Evolutionary conservation across 1,139 yeast species (phyloP).

Genomic region (Blastobotrys arbuscula): DNA sequence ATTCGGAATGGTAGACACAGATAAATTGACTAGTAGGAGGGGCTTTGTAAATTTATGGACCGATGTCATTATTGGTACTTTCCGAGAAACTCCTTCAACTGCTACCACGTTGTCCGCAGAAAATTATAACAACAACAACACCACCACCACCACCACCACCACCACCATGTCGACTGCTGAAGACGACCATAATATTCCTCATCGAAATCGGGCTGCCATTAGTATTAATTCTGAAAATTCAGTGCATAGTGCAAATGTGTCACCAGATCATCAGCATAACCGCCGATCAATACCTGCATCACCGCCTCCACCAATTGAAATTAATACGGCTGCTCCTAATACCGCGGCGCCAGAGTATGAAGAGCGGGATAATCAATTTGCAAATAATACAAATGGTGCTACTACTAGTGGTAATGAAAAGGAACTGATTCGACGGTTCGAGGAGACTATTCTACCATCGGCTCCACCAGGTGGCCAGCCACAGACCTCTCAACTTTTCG

Average conservation of each 20-base stretch:
- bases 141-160: not conserved
- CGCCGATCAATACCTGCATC: not conserved
- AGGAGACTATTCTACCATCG: constrained; percentile 56
- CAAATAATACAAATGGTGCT: not conserved
- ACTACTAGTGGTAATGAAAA: constrained; percentile 39
- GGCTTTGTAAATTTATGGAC: constrained; percentile 75
- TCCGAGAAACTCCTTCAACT: constrained; percentile 33
- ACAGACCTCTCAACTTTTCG: not conserved
- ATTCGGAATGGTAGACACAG: constrained; percentile 53
- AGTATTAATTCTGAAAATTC: constrained; percentile 3
- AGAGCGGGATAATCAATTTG: not conserved
- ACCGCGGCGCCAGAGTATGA: constrained; percentile 6
- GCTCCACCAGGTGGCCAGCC: constrained; percentile 39
- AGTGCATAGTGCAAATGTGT: not conserved
- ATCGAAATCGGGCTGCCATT: not conserved
- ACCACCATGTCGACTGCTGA: no score
- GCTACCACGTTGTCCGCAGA: not conserved
- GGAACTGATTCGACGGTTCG: constrained; percentile 48
- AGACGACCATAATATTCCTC: no score
- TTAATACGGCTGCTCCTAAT: not conserved
- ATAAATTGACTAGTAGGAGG: constrained; percentile 62
- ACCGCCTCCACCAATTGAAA: not conserved
- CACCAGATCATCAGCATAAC: no score
- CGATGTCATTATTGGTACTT: constrained; percentile 77
- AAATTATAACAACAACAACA: not conserved